Conservation (phyloP, 208 protist genomes). For the Wallacemonas sp. region DNA sequence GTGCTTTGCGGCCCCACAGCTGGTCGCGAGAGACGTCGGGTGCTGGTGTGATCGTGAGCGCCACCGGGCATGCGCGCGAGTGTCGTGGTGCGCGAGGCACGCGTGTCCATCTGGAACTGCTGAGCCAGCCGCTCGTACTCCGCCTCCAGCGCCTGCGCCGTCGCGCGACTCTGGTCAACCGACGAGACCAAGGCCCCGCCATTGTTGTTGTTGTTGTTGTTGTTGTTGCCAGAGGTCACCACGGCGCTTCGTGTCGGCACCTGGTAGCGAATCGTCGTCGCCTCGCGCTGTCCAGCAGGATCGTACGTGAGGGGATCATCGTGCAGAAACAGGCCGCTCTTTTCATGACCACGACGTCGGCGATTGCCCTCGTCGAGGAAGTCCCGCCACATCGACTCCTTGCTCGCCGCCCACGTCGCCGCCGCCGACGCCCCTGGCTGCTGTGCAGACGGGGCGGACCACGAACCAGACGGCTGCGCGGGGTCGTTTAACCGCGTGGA, state of each 20-base stretch:
- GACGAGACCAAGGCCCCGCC: neutral
- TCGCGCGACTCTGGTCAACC: conserved; percentile 24
- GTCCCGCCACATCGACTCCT: conserved; percentile 1
- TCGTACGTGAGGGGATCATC: conserved; percentile 12
- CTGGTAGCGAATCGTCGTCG: conserved; percentile 1
- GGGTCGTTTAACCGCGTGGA: neutral
- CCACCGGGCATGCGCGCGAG: conserved; percentile 5
- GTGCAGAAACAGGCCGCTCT: neutral
- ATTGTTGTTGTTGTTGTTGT: neutral
- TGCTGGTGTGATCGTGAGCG: neutral
- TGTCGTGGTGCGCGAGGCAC: conserved; percentile 19
- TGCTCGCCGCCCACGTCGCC: neutral
- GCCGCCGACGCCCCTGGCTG: neutral
- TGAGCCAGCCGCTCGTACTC: conserved; percentile 27
- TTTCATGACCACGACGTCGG: conserved; percentile 12
- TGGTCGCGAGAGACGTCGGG: no score
- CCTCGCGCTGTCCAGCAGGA: conserved; percentile 2
- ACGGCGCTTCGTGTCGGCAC: neutral
- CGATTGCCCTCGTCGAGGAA: conserved; percentile 7
- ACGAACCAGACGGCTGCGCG: no score
- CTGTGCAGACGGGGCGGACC: no score
- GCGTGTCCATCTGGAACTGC: conserved; percentile 23
- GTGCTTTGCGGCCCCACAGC: no score
- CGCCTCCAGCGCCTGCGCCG: conserved; percentile 18
- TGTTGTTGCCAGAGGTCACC: neutral